Conservation (phyloP, 345 rosid species). For the Sisymbrium altissimum region DNA sequence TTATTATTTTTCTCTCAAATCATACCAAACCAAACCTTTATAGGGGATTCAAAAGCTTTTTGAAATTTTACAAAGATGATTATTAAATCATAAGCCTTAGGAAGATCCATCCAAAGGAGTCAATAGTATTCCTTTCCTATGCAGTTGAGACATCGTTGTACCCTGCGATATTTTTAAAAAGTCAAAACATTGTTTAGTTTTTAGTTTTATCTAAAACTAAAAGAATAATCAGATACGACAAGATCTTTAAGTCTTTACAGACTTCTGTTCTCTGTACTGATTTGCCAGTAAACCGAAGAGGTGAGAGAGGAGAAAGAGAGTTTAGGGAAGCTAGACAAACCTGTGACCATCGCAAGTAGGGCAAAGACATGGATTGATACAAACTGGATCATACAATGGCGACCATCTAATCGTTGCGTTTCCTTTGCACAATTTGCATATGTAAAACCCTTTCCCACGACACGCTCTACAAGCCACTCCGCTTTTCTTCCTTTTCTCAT, state of each 20-base stretch:
- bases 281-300: not conserved
- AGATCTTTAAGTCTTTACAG: not conserved
- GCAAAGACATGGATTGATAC: constrained; percentile 75
- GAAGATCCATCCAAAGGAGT: not conserved
- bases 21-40: not conserved
- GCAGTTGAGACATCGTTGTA: constrained; percentile 81
- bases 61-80: not conserved
- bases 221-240: not conserved
- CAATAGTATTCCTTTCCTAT: constrained; percentile 53
- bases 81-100: not conserved
- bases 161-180: constrained; percentile 40
- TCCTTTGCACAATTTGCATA: constrained; percentile 83
- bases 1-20: too few relatives aligned
- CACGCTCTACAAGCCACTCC: constrained; percentile 56
- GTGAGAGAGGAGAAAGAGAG: not conserved
- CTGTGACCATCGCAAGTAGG: constrained; percentile 94
- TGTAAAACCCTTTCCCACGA: constrained; percentile 79
- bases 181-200: not conserved
- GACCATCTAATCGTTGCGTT: constrained; percentile 70
- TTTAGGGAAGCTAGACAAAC: constrained; percentile 31
- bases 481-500: constrained; percentile 46
- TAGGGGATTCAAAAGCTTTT: not conserved
- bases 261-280: not conserved
- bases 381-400: constrained; percentile 74
- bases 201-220: not conserved